Evolutionary conservation across 495 filamentous ascomycete species (phyloP), one percentile per base, ranked within the genome.

Genomic region (Neurospora sp.): DNA sequence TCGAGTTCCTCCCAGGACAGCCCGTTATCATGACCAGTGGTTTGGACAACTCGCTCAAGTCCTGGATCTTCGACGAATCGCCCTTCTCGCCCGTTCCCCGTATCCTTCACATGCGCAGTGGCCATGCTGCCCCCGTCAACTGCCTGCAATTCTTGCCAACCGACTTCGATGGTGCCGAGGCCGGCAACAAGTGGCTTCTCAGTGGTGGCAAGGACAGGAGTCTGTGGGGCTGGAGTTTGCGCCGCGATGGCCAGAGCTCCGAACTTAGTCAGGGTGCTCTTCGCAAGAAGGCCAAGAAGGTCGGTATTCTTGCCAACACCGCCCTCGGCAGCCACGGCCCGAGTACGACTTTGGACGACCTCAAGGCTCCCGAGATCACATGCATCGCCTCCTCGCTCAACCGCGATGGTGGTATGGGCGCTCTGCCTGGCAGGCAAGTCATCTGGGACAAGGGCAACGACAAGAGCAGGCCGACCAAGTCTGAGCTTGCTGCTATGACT

Each of bases 161-260:
- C 2, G 89, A 93, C 68, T 93, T 95, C 5, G 94, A 97, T 77
- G 94, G 93, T 9, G 88, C 93, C n/a, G 94, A 97, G 76, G 89
- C 88, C 69, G 88, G 87, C 41, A 94, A 94, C 2, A 98, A 99
- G 82, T 99, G 97, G 94, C 84, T 99, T 37, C 85, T 99, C 68
- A 97, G 93, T 77, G 93, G 91, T 70, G 93, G 93, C 69, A 86
- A 89, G 77, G 96, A 98, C 79, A 86, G 93, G 73, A 96, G 93
- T 82, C 84, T 98, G 14, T 97, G 96, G 94, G 94, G 91, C 18
- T 95, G 96, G 87, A 98, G 94, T 85, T 81, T 98, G 74, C 91
- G 96, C 42, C 91, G 93, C 73, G 96, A 99, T 80, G 94, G 94
- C 41, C 96, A 98, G 81, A 96, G 92, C 76, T 89, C 93, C 6